Percentiles rank a stretch among this genome's conserved stretches.
These are phyloP conservation scores for Gorgonomyces haynaldii DNA, from an alignment of 192 early-diverging fungal species.

Conservation along the genomic window DNA sequence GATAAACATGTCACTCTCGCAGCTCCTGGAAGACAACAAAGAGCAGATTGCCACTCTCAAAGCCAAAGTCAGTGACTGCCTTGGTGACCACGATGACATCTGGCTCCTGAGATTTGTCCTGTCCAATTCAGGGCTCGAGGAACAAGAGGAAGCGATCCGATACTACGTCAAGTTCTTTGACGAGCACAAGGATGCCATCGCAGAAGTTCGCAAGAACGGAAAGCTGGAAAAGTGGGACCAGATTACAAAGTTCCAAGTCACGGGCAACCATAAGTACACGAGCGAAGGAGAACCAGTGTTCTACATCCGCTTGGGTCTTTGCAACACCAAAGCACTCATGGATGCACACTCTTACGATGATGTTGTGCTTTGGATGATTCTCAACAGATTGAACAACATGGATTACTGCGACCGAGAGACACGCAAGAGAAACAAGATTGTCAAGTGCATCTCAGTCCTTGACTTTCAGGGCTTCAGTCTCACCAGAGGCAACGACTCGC, in stretches of 20 bases:
- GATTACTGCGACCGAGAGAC: no score
- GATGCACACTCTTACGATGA: slow-evolving; percentile 1
- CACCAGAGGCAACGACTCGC: no score
- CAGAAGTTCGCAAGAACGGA: no score
- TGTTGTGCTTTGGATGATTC: no score
- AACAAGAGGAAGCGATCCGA: neutral
- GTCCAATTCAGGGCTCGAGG: slow-evolving; percentile 4
- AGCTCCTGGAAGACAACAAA: no score
- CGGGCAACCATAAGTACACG: slow-evolving; percentile 1
- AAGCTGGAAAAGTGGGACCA: neutral
- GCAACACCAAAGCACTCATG: slow-evolving; percentile 4
- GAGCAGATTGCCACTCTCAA: no score
- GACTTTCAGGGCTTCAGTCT: no score
- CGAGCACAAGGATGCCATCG: neutral
- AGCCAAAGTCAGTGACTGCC: no score
- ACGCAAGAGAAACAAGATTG: no score
- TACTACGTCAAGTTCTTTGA: slow-evolving; percentile 5
- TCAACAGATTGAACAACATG: no score
- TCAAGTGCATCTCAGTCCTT: no score
- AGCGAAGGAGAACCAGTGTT: slow-evolving; percentile 4
- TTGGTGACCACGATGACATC: slow-evolving; percentile 4
- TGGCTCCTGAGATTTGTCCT: slow-evolving; percentile 7
- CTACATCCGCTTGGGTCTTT: slow-evolving; percentile 3
- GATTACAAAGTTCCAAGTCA: slow-evolving; percentile 5
- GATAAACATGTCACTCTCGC: no score